A percentile compares a stretch with the other conserved stretches of the same genome.
Evolutionary conservation across 257 asterid species (phyloP).

Genomic region (Handroanthus guayacan): DNA sequence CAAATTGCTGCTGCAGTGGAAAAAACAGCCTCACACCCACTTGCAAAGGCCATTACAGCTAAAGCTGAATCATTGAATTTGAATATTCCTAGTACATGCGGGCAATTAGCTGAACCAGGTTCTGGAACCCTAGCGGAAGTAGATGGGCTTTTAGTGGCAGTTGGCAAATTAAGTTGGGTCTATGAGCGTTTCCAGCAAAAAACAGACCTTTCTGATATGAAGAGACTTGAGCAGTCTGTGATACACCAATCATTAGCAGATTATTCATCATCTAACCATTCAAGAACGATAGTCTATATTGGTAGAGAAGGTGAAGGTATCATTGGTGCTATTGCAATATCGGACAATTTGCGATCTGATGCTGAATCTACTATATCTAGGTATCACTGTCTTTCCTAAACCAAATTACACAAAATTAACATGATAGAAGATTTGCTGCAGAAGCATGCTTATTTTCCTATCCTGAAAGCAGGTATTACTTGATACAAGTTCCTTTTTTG

Average conservation of each 20-base stretch:
- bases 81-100: conserved; percentile 72
- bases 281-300: conserved; percentile 84
- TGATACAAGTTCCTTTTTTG: neutral
- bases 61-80: conserved; percentile 76
- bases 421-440: neutral
- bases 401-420: conserved; percentile 10
- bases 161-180: conserved; percentile 92
- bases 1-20: conserved; percentile 94
- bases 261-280: conserved; percentile 72
- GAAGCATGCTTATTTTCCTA: neutral
- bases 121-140: conserved; percentile 97
- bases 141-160: conserved; percentile 89
- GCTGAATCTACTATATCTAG: conserved; percentile 78
- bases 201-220: conserved; percentile 55
- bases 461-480: neutral
- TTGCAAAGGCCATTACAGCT: conserved; percentile 82
- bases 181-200: conserved; percentile 77
- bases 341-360: conserved; percentile 81
- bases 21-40: conserved; percentile 97
- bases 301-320: conserved; percentile 97
- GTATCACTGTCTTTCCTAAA: conserved; percentile 45
- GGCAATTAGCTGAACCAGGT: conserved; percentile 93
- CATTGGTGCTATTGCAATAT: conserved; percentile 88
- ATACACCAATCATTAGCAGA: conserved; percentile 55
- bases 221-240: conserved; percentile 73